Evolutionary conservation across 306 rosid species (phyloP).

Genomic region (Trifolium dubium): DNA sequence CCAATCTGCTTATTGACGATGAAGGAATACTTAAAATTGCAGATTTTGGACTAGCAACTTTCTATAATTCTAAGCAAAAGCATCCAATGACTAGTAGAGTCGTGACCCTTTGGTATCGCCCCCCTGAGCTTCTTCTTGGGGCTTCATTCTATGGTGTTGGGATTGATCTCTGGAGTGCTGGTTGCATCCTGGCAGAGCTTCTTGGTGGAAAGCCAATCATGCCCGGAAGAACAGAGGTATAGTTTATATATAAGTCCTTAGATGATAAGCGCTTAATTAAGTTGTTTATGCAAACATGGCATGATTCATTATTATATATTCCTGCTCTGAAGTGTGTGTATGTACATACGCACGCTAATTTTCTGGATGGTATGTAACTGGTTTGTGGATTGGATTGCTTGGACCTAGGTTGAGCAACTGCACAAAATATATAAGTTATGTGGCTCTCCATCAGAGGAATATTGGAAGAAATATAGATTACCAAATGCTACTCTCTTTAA

Average conservation of each 20-base stretch:
- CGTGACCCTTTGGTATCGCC: constrained; percentile 95
- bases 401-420: constrained; percentile 9
- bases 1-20: background rate
- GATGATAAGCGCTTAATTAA: background rate
- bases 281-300: background rate
- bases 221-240: constrained; percentile 95
- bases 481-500: constrained; percentile 92
- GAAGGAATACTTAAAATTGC: constrained; percentile 7
- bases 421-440: constrained; percentile 4
- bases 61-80: constrained; percentile 63
- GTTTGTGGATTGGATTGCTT: background rate
- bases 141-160: constrained; percentile 73
- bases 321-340: background rate
- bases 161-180: constrained; percentile 94
- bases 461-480: constrained; percentile 86
- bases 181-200: constrained; percentile 92
- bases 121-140: constrained; percentile 96
- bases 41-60: constrained; percentile 72
- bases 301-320: background rate
- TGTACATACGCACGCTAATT: background rate
- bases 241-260: background rate
- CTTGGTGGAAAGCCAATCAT: constrained; percentile 89
- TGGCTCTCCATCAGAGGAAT: constrained; percentile 68
- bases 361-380: background rate
- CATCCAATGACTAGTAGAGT: constrained; percentile 92